Conservation (phyloP, 257 asterid genomes). For the Knoxia roxburghii region DNA sequence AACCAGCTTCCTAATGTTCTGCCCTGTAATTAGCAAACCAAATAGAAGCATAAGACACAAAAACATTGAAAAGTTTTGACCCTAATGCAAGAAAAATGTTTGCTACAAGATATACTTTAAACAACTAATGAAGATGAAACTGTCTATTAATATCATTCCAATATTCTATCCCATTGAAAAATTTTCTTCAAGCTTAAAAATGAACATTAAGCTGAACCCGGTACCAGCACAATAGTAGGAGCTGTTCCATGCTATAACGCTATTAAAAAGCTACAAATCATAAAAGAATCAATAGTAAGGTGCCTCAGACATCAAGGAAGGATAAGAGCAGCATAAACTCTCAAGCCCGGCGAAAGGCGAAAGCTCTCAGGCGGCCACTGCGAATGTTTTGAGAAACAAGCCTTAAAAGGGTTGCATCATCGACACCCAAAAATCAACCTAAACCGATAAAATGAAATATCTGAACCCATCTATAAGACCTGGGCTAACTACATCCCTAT, state of each 20-base stretch:
- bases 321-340: slow-evolving; percentile 1
- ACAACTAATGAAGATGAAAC: not conserved
- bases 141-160: not conserved
- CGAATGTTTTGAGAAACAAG: slow-evolving; percentile 15
- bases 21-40: slow-evolving; percentile 36
- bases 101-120: too few relatives aligned
- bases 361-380: slow-evolving; percentile 19
- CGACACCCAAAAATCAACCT: not conserved
- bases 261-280: not conserved
- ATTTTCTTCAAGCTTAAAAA: too few relatives aligned
- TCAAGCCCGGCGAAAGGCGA: slow-evolving; percentile 19
- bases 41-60: not conserved
- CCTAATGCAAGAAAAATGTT: not conserved
- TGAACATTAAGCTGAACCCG: too few relatives aligned
- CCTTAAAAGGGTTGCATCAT: slow-evolving; percentile 5
- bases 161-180: too few relatives aligned
- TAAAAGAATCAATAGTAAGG: not conserved
- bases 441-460: not conserved
- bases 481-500: not conserved
- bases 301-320: slow-evolving; percentile 15
- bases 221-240: too few relatives aligned
- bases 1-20: slow-evolving; percentile 74
- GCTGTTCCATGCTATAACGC: too few relatives aligned
- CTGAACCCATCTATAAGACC: not conserved
- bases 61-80: not conserved